These are phyloP conservation scores for Fusarium palustre DNA, from an alignment of 2,329 filamentous ascomycete species.

Conservation along the genomic window DNA sequence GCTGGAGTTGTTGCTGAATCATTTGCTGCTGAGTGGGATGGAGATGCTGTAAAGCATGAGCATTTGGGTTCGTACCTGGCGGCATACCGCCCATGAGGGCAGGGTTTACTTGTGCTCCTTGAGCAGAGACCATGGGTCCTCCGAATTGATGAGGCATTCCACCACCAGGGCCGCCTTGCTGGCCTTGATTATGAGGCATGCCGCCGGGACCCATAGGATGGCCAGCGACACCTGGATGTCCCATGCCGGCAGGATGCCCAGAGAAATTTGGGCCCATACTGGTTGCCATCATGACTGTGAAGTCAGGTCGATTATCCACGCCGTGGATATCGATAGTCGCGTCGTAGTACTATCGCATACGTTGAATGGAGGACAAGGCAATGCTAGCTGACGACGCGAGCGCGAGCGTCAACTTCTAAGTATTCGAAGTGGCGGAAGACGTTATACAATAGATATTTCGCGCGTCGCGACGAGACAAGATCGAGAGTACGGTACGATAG, in stretches of 20 bases:
- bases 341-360: slow-evolving; percentile 59
- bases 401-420: slow-evolving; percentile 34
- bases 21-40: slow-evolving; percentile 70
- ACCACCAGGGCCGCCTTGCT: slow-evolving; percentile 73
- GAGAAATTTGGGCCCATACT: slow-evolving; percentile 72
- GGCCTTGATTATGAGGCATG: slow-evolving; percentile 75
- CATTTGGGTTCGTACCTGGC: slow-evolving; percentile 72
- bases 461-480: slow-evolving; percentile 47
- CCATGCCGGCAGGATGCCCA: slow-evolving; percentile 78
- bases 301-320: slow-evolving; percentile 65
- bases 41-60: slow-evolving; percentile 78
- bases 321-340: slow-evolving; percentile 68
- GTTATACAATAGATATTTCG: slow-evolving; percentile 43
- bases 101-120: slow-evolving; percentile 78
- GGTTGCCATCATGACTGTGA: slow-evolving; percentile 72
- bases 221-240: slow-evolving; percentile 74
- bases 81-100: slow-evolving; percentile 83
- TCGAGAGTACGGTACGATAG: slow-evolving; percentile 41
- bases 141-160: slow-evolving; percentile 75
- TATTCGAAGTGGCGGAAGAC: slow-evolving; percentile 29
- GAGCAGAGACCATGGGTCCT: slow-evolving; percentile 77
- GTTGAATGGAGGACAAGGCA: slow-evolving; percentile 34
- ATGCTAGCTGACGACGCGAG: slow-evolving; percentile 27
- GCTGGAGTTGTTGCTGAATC: slow-evolving; percentile 64
- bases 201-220: slow-evolving; percentile 70